Conservation (phyloP, 202 grass and related monocot species). For the Brachypodium distachyon region DNA sequence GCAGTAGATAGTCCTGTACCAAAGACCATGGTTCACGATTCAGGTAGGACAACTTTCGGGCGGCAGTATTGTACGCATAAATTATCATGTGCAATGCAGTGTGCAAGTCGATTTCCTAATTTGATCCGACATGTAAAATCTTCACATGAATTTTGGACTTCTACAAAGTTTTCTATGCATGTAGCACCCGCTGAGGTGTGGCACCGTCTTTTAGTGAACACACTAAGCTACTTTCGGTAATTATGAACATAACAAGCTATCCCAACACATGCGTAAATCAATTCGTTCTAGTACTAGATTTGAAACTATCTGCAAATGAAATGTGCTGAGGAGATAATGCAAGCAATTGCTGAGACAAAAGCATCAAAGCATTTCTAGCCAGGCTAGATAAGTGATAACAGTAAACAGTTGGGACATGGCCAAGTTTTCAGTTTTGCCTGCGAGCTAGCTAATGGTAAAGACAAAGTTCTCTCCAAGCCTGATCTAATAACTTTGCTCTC, state of each 20-base stretch:
- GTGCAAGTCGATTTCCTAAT: not conserved
- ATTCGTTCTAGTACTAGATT: not conserved
- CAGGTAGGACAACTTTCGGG: not conserved
- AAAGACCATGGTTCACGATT: not conserved
- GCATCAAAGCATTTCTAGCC: not conserved
- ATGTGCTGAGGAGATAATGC: not conserved
- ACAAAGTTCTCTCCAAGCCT: not conserved
- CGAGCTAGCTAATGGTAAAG: not conserved
- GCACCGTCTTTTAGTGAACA: not conserved
- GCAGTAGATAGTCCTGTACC: not conserved
- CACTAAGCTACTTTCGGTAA: not conserved
- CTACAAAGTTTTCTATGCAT: not conserved
- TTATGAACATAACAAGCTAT: not conserved
- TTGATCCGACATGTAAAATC: not conserved
- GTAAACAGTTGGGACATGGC: not conserved
- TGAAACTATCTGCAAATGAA: not conserved
- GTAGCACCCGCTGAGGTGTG: not conserved
- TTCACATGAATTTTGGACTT: not conserved
- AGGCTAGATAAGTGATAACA: conserved; percentile 11
- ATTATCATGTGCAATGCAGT: not conserved
- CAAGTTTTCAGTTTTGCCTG: not conserved
- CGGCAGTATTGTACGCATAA: not conserved
- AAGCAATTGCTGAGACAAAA: not conserved
- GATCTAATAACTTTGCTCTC: not conserved
- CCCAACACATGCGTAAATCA: not conserved